Conservation (phyloP, 2,329 filamentous ascomycete species). For the Alternaria triticina region DNA sequence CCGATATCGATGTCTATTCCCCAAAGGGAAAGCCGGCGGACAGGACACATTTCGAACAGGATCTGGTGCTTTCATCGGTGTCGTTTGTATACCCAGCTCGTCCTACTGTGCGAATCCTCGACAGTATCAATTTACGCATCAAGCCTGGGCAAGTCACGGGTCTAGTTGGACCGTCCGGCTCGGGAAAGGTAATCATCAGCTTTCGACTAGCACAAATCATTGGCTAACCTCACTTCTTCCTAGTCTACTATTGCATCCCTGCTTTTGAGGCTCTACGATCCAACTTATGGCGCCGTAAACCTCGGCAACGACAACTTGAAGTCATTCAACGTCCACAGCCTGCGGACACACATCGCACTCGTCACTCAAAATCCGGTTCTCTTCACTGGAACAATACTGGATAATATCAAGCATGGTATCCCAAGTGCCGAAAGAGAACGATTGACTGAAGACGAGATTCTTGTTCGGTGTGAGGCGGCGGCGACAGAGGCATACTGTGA, state of each 20-base stretch:
- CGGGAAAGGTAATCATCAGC: constrained; percentile 19
- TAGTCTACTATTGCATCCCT: constrained; percentile 55
- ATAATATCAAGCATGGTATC: constrained; percentile 46
- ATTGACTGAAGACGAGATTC: constrained; percentile 46
- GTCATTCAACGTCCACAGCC: constrained; percentile 37
- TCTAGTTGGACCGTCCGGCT: constrained; percentile 54
- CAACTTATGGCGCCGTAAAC: constrained; percentile 33
- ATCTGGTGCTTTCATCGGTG: constrained; percentile 48
- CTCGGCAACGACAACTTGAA: constrained; percentile 38
- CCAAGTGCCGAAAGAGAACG: constrained; percentile 20
- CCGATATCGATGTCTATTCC: constrained; percentile 49
- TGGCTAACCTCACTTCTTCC: constrained; percentile 21
- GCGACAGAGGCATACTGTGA: constrained; percentile 62
- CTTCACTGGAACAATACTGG: constrained; percentile 45
- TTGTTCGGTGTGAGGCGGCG: constrained; percentile 56
- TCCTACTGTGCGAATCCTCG: constrained; percentile 49
- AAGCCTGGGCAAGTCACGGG: constrained; percentile 52
- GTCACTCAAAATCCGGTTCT: constrained; percentile 44
- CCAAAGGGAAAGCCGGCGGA: constrained; percentile 29
- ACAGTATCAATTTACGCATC: constrained; percentile 47
- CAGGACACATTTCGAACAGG: constrained; percentile 28
- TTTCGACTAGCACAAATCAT: background rate
- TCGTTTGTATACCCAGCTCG: constrained; percentile 55
- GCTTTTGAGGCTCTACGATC: constrained; percentile 50
- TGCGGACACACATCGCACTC: constrained; percentile 42